These are phyloP conservation scores for Pseudoneurospora amorphoporcata DNA, from an alignment of 495 filamentous ascomycete species.

Conservation along the genomic window DNA sequence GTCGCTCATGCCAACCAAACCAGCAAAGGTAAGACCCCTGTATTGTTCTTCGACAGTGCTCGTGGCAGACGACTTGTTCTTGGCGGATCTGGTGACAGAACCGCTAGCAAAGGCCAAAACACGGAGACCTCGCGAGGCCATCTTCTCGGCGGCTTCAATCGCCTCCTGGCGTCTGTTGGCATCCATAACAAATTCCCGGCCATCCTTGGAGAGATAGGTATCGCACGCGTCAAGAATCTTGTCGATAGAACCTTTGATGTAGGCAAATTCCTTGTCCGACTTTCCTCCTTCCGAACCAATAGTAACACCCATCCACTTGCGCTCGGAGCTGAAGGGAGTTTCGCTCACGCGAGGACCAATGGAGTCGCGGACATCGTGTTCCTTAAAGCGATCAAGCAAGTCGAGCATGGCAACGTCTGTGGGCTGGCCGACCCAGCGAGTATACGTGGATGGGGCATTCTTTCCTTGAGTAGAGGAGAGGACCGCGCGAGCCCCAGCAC, in stretches of 20 bases:
- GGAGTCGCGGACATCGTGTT: slow-evolving; percentile 80
- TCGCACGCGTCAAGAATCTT: slow-evolving; percentile 78
- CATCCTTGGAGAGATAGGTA: slow-evolving; percentile 79
- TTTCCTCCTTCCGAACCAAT: slow-evolving; percentile 51
- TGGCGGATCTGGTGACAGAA: slow-evolving; percentile 27
- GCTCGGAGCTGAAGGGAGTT: slow-evolving; percentile 90
- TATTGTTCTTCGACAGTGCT: slow-evolving; percentile 62
- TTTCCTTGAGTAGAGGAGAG: slow-evolving; percentile 63
- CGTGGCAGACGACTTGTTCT: slow-evolving; percentile 28
- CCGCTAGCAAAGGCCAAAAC: slow-evolving; percentile 92
- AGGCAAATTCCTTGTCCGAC: slow-evolving; percentile 59
- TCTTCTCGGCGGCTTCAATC: slow-evolving; percentile 70
- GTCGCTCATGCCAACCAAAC: slow-evolving; percentile 93
- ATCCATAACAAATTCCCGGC: slow-evolving; percentile 79
- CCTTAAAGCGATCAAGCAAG: slow-evolving; percentile 76
- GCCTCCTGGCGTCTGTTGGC: slow-evolving; percentile 63
- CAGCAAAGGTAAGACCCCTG: slow-evolving; percentile 76
- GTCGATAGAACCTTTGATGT: slow-evolving; percentile 92
- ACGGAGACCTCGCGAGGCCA: slow-evolving; percentile 85
- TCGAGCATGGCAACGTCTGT: slow-evolving; percentile 95
- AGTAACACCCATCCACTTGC: slow-evolving; percentile 98
- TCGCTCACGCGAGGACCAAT: slow-evolving; percentile 70
- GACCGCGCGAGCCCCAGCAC: slow-evolving; percentile 61
- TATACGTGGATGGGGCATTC: slow-evolving; percentile 52
- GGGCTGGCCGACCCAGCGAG: slow-evolving; percentile 92